Conservation (phyloP, 257 asterid genomes). For the Nicotiana otophora region DNA sequence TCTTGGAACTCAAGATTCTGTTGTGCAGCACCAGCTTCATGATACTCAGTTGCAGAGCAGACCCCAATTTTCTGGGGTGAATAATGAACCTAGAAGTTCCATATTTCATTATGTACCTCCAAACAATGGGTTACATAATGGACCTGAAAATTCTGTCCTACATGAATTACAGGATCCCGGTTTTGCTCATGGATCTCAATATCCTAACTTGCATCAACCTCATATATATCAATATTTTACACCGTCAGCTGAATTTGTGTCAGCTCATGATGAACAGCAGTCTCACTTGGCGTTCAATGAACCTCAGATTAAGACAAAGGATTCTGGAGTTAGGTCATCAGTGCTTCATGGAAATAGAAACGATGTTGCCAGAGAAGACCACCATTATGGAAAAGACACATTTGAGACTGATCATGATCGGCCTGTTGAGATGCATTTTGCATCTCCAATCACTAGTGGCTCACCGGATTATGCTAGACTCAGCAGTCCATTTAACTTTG, state of each 20-base stretch:
- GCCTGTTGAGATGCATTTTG: conserved; percentile 20
- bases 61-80: conserved; percentile 21
- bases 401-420: conserved; percentile 19
- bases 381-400: conserved; percentile 21
- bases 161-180: conserved; percentile 7
- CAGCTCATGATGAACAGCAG: conserved; percentile 30
- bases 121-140: conserved; percentile 6
- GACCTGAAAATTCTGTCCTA: conserved; percentile 4
- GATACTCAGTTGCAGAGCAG: conserved; percentile 23
- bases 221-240: conserved; percentile 26
- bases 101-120: conserved; percentile 12
- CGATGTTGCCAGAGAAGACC: conserved; percentile 19
- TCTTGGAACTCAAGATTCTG: conserved; percentile 21
- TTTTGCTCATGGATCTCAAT: conserved; percentile 20
- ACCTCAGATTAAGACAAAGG: conserved; percentile 24
- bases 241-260: conserved; percentile 26
- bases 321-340: conserved; percentile 20
- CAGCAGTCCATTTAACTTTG: conserved; percentile 8
- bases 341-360: conserved; percentile 12
- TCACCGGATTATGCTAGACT: conserved; percentile 6
- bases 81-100: conserved; percentile 13
- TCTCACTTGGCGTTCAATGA: conserved; percentile 28
- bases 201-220: conserved; percentile 31
- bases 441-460: conserved; percentile 13
- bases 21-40: conserved; percentile 18